These are phyloP conservation scores for Puccinia coronata DNA, from an alignment of 1,284 basidiomycete species.

Conservation along the genomic window DNA sequence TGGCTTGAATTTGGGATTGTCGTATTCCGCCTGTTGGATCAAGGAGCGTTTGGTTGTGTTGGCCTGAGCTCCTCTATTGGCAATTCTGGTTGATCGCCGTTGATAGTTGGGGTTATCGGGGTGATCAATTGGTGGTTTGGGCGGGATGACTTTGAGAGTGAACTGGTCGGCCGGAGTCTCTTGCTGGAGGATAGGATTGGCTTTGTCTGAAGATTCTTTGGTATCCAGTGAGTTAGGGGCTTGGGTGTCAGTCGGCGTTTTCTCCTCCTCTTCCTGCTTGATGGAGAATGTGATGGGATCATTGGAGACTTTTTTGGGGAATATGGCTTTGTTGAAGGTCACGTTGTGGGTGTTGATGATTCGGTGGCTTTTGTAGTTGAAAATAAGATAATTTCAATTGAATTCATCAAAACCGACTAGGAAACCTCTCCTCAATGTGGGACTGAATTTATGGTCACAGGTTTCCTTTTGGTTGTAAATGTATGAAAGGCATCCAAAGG, in stretches of 20 bases:
- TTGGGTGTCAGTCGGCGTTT: too few species aligned
- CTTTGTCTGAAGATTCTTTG: too few species aligned
- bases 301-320: not conserved
- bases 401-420: constrained; percentile 7
- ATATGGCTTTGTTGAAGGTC: not conserved
- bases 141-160: not conserved
- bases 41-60: not conserved
- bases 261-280: too few species aligned
- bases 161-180: too few species aligned
- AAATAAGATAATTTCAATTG: not conserved
- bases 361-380: not conserved
- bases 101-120: not conserved
- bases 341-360: constrained; percentile 4
- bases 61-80: not conserved
- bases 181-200: too few species aligned
- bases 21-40: not conserved
- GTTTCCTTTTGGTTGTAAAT: not conserved
- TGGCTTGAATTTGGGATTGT: not conserved
- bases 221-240: too few species aligned
- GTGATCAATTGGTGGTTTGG: not conserved
- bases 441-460: not conserved
- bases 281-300: not conserved
- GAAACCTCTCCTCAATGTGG: not conserved
- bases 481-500: not conserved
- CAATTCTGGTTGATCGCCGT: not conserved